Evolutionary conservation across 2,329 filamentous ascomycete species (phyloP).

Genomic region (Diaporthe citrichinensis): DNA sequence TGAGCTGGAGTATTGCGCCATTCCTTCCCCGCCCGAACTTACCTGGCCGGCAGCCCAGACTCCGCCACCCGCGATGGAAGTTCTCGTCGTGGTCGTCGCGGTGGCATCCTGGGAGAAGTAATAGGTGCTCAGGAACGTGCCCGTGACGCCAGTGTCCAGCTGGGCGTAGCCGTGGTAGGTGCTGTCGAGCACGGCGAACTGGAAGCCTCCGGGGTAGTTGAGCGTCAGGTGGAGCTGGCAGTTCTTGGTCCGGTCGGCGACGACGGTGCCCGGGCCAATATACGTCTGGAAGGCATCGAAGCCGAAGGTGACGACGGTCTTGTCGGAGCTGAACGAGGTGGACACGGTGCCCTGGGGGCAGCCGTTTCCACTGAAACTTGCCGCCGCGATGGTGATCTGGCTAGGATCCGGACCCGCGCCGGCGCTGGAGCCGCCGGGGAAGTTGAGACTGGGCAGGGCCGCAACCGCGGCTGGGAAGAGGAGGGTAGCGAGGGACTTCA

Average conservation of each 20-base stretch:
- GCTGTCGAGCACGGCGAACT: constrained; percentile 61
- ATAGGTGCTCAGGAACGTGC: constrained; percentile 62
- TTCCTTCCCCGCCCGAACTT: background rate
- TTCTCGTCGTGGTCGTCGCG: constrained; percentile 60
- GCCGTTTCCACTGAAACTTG: constrained; percentile 59
- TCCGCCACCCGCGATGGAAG: constrained; percentile 58
- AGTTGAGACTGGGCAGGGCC: constrained; percentile 49
- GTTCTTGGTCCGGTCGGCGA: constrained; percentile 59
- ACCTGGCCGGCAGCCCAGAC: constrained; percentile 59
- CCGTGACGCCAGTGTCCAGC: constrained; percentile 60
- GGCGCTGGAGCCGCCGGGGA: constrained; percentile 44
- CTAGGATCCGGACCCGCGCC: constrained; percentile 55
- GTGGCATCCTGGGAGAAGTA: constrained; percentile 62
- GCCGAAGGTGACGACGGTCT: constrained; percentile 61
- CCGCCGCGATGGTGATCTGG: constrained; percentile 57
- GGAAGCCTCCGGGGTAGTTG: constrained; percentile 62
- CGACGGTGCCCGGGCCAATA: constrained; percentile 57
- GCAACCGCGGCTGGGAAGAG: constrained; percentile 55
- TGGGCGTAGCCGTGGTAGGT: constrained; percentile 65
- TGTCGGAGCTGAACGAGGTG: constrained; percentile 58
- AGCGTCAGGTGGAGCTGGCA: constrained; percentile 63
- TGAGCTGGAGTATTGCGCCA: background rate
- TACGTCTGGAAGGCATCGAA: constrained; percentile 63
- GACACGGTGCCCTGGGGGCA: constrained; percentile 60
- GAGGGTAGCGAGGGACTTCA: constrained; percentile 53